A percentile compares a stretch with the other conserved stretches of the same genome.
Conservation (phyloP, 768 basidiomycete genomes). For the Hortiboletus campestris region DNA sequence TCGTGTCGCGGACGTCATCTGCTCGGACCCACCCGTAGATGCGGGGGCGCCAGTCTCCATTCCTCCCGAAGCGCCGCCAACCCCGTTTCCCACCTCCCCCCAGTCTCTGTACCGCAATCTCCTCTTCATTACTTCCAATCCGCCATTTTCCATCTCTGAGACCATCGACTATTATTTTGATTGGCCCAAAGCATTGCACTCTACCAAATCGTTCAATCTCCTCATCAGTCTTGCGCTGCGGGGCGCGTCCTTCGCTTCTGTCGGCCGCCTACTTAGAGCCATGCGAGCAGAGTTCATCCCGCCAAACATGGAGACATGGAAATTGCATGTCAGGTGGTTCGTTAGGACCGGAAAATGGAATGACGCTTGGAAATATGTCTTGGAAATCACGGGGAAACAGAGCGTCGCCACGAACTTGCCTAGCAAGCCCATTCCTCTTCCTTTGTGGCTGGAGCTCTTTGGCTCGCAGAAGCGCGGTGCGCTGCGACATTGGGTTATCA, state of each 20-base stretch:
- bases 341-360: constrained; percentile 57
- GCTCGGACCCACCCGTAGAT: constrained; percentile 6
- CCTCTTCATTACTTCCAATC: constrained; percentile 22
- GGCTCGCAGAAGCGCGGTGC: constrained; percentile 40
- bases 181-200: constrained; percentile 31
- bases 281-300: constrained; percentile 46
- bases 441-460: constrained; percentile 64
- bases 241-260: constrained; percentile 46
- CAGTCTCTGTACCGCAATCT: constrained; percentile 36
- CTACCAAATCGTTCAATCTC: constrained; percentile 43
- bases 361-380: constrained; percentile 50
- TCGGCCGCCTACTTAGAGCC: constrained; percentile 40
- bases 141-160: constrained; percentile 11
- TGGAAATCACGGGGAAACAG: constrained; percentile 18
- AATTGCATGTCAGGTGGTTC: constrained; percentile 55
- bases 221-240: constrained; percentile 51
- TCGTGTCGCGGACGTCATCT: constrained; percentile 4
- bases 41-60: neutral
- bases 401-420: constrained; percentile 1
- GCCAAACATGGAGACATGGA: constrained; percentile 53
- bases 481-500: constrained; percentile 19
- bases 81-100: constrained; percentile 28
- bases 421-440: constrained; percentile 35
- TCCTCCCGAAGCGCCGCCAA: neutral
- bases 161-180: constrained; percentile 28